Evolutionary conservation across 129 eudicot species (phyloP), one percentile per base, ranked within the genome.

Genomic region (Tagetes patula): DNA sequence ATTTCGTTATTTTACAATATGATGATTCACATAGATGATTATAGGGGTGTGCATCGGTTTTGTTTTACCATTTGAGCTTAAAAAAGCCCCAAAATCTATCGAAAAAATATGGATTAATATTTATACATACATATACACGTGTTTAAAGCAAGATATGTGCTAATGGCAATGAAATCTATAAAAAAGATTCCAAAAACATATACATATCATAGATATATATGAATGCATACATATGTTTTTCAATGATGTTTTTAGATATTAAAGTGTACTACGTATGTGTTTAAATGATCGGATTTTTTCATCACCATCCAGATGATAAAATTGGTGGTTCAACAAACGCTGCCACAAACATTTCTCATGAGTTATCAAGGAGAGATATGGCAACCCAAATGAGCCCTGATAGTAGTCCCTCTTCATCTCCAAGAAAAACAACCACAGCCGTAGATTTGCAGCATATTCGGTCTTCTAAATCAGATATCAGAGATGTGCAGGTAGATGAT

Each of bases 351-450:
- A 67, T 89, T 45, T 87, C 90, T 42, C 84, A 86, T 41, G 91
- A 49, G 65, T 83, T 81, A 55, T 89, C 95, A 65, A 84, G 98
- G 73, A 89, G 98, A 75, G 98, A 92, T 83, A 85, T 92, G 95
- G 98, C 98, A 40, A 92, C 98, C 30, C 98, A 92, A 69, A 92
- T 92, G 98, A 92, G 98, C 82, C 98, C 96, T 2, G 96, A 85
- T 71, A 79, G 86, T 69, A 85, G 95, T 81, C 79, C 80, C 8
- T 71, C 41, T 34, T 87, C 95, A 40, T 92, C 96, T 58, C 85
- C 93, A 4, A 52, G 65, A 13, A 75, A 80, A 46, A 76, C 61
- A 30, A 84, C 79, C 27, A 84, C 90, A 54, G 85, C 88, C 43
- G 41, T 82, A 47, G 90, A 85, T 74, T 50, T 77, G 73, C 85